Evolutionary conservation across 2,329 filamentous ascomycete genomes (phyloP), one percentile per base, ranked within the genome.

Genomic region (Calonectria crousiana): DNA sequence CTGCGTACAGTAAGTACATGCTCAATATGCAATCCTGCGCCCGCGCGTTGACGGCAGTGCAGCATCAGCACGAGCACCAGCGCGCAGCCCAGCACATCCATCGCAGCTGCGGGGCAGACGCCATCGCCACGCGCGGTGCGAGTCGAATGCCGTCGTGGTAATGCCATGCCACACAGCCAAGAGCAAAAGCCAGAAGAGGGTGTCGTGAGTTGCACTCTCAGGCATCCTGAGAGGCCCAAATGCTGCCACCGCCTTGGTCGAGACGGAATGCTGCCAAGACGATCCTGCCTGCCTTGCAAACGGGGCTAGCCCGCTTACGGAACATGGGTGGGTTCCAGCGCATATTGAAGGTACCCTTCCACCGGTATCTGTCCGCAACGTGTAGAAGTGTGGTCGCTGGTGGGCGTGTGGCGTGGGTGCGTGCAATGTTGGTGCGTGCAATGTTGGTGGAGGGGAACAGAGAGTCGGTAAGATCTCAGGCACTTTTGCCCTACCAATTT

Each of bases 261-360:
- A 51, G 23, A 38, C 58, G 71, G 71, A 73, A 73, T 69, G 71
- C 58, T 73, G 56, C 70, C 44, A 60, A 62, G 53, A 18, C 41
- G 41, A 67, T 41, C 38, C 51, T 53, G 52, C 30, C 38, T n/a
- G 44, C 62, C 53, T 67, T 49, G 53, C 49, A 52, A 60, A 41
- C 49, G 13, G 32, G 6, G 52, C 64, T 67, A 72, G 41, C 30
- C 53, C 34, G n/a, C 36, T 66, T n/a, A 49, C 69, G 30, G 60
- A 38, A 20, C 13, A 28, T 58, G 38, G 60, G 47, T 58, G 69
- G 58, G 69, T 66, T 49, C 60, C 69, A 66, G 49, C 38, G 69
- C 60, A 71, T 58, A 34, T 71, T 18, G 28, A 20, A 47, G 49
- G 69, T 64, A 62, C 67, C 67, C 58, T 58, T 36, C 67, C 30